These are phyloP conservation scores for thale cress (Arabidopsis thaliana) DNA, from an alignment of 345 rosid genomes.

Conservation along the genomic window DNA sequence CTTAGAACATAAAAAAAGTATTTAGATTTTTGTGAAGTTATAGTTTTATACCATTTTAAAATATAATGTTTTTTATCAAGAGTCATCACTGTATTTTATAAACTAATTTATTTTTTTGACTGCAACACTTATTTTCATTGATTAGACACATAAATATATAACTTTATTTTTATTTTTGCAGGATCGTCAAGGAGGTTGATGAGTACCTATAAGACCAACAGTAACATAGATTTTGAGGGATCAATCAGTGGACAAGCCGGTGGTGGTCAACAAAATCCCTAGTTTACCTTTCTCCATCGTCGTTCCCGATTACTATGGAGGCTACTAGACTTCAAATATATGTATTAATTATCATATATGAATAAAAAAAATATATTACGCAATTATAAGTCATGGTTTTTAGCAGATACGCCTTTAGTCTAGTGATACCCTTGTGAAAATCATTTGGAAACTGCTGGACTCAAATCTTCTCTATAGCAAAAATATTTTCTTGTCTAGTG, in stretches of 20 bases:
- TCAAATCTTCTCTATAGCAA: too few relatives aligned
- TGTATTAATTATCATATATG: neutral
- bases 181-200: neutral
- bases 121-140: neutral
- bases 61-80: too few relatives aligned
- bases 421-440: neutral
- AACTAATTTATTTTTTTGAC: too few relatives aligned
- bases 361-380: neutral
- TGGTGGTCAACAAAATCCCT: neutral
- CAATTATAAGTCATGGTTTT: neutral
- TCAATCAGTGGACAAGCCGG: neutral
- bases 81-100: too few relatives aligned
- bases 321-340: neutral
- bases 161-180: neutral
- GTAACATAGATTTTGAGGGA: neutral
- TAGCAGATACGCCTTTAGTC: neutral
- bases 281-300: neutral
- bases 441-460: too few relatives aligned
- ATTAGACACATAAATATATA: neutral
- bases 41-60: too few relatives aligned
- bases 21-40: too few relatives aligned
- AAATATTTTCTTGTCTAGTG: too few relatives aligned
- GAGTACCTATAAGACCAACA: neutral
- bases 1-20: too few relatives aligned
- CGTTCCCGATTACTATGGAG: neutral